Percentiles rank a stretch among this genome's conserved stretches.
These are phyloP conservation scores for Dinochytrium kinnereticum DNA, from an alignment of 371 early-diverging fungal genomes.

Conservation along the genomic window DNA sequence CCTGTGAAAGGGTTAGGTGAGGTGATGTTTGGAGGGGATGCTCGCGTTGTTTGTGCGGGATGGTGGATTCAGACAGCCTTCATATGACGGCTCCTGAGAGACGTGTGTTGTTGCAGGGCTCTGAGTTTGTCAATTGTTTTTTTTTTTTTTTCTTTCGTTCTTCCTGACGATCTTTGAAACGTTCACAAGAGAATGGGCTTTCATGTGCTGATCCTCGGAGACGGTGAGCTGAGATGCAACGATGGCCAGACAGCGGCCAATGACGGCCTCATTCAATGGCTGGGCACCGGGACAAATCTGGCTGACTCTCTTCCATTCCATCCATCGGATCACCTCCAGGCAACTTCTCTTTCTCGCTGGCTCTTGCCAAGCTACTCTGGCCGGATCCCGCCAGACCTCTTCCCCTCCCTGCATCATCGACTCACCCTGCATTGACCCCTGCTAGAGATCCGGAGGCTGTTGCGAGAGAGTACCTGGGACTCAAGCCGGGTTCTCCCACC, in stretches of 20 bases:
- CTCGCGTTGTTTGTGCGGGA: too few relatives aligned
- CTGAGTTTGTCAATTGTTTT: background rate
- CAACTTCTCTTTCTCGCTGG: slow-evolving; percentile 58
- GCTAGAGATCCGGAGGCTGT: background rate
- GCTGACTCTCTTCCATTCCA: background rate
- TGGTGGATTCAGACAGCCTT: too few relatives aligned
- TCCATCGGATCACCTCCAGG: slow-evolving; percentile 28
- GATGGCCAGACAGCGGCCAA: too few relatives aligned
- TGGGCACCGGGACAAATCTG: too few relatives aligned
- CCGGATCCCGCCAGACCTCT: slow-evolving; percentile 10
- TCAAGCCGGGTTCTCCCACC: slow-evolving; percentile 25
- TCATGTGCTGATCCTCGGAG: slow-evolving; percentile 49
- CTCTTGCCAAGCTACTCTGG: slow-evolving; percentile 47
- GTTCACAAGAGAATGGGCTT: slow-evolving; percentile 14
- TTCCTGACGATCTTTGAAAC: background rate
- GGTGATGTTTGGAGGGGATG: too few relatives aligned
- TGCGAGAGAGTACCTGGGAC: slow-evolving; percentile 15
- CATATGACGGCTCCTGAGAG: too few relatives aligned
- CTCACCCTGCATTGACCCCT: background rate
- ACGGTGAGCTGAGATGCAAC: too few relatives aligned
- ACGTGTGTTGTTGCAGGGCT: too few relatives aligned
- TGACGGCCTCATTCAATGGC: too few relatives aligned
- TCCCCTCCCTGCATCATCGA: slow-evolving; percentile 3
- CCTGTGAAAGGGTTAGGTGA: too few relatives aligned
- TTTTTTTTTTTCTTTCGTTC: background rate